A percentile compares a stretch with the other conserved stretches of the same genome.
These are phyloP conservation scores for Paraurostyla sp. DNA, from an alignment of 73 alveolate genomes.

Conservation along the genomic window DNA sequence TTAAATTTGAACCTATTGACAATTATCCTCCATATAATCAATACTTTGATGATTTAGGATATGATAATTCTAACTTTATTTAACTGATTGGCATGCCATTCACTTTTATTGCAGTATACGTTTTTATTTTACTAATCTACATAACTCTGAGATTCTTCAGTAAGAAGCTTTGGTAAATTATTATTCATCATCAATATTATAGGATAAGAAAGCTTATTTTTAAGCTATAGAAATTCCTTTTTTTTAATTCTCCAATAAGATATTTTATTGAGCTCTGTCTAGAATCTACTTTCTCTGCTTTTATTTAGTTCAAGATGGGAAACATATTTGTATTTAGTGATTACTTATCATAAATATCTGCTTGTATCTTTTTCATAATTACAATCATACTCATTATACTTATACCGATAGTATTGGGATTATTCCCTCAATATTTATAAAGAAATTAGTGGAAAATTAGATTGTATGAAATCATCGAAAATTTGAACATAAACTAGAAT, in stretches of 20 bases:
- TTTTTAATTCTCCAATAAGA: not conserved
- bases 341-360: not conserved
- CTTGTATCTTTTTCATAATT: not conserved
- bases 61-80: conserved; percentile 23
- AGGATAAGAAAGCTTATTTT: not conserved
- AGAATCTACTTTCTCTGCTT: not conserved
- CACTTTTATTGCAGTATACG: not conserved
- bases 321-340: not conserved
- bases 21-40: not conserved
- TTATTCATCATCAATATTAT: too few relatives aligned
- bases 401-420: too few relatives aligned
- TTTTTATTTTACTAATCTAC: not conserved
- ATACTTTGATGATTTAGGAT: conserved; percentile 2
- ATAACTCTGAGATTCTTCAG: too few relatives aligned
- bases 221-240: not conserved
- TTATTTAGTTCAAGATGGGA: not conserved
- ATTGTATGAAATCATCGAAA: not conserved
- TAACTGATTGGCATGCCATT: conserved; percentile 33
- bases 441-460: too few relatives aligned
- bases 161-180: too few relatives aligned
- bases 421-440: not conserved
- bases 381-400: not conserved
- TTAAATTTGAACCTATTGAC: not conserved
- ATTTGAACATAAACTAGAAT: not conserved
- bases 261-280: conserved; percentile 7